phyloP scores from a whole-genome alignment of 805 yeast genomes.

The Myxozyma neotropica region DNA sequence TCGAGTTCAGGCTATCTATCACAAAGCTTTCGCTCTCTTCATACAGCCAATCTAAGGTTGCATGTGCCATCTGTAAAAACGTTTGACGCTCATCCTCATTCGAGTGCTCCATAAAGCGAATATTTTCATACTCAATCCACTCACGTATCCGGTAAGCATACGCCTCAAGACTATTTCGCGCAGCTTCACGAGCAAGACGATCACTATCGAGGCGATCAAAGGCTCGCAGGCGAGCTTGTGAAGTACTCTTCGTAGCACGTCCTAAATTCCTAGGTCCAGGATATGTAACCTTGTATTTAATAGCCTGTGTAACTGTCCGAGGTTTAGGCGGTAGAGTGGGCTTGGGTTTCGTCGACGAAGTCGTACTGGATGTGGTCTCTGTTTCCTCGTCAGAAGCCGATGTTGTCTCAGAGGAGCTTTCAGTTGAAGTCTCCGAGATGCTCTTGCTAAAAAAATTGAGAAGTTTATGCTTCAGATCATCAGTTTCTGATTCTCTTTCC shows the following conservation, averaged over 20 bases:
- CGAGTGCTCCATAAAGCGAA: constrained; percentile 39
- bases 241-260: constrained; percentile 49
- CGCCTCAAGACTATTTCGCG: constrained; percentile 71
- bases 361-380: constrained; percentile 21
- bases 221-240: constrained; percentile 53
- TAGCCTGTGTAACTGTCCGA: constrained; percentile 29
- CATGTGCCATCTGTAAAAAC: constrained; percentile 38
- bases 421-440: background rate
- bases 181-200: constrained; percentile 56
- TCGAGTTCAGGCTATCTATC: constrained; percentile 46
- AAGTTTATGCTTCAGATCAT: constrained; percentile 37
- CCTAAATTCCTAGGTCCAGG: constrained; percentile 42
- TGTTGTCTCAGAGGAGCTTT: constrained; percentile 7
- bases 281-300: constrained; percentile 36
- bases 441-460: constrained; percentile 23
- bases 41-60: constrained; percentile 77
- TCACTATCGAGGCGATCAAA: constrained; percentile 60
- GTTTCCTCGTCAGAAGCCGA: constrained; percentile 11
- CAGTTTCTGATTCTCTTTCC: constrained; percentile 40
- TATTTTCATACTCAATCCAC: constrained; percentile 55
- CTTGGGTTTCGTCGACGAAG: constrained; percentile 18
- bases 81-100: constrained; percentile 32
- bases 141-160: constrained; percentile 70
- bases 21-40: constrained; percentile 61
- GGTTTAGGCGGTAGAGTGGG: constrained; percentile 27